These are phyloP conservation scores for Colletotrichum liaoningense DNA, from an alignment of 2,329 filamentous ascomycete species.

Conservation along the genomic window DNA sequence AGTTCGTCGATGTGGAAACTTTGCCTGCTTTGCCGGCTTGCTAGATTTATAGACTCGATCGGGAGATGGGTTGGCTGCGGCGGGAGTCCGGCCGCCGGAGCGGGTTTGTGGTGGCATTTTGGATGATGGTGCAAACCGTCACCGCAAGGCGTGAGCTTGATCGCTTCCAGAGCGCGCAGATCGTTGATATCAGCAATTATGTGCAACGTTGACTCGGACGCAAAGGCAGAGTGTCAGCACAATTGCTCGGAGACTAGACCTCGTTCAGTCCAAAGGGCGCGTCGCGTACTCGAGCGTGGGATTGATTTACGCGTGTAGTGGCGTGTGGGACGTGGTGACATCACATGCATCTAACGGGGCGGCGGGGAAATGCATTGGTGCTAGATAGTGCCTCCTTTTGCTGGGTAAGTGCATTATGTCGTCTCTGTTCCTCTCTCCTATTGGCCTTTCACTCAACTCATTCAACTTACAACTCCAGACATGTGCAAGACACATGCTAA, in stretches of 20 bases:
- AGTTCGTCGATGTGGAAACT: slow-evolving; percentile 50
- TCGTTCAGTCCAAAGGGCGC: slow-evolving; percentile 21
- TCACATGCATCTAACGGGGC: slow-evolving; percentile 30
- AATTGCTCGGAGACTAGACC: slow-evolving; percentile 15
- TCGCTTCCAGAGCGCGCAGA: neutral
- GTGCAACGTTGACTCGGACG: neutral
- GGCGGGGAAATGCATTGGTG: neutral
- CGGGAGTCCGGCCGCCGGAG: slow-evolving; percentile 46
- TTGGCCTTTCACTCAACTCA: too few species aligned
- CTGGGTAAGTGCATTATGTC: neutral
- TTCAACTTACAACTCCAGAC: neutral
- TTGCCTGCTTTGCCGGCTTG: slow-evolving; percentile 50
- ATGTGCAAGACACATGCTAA: neutral
- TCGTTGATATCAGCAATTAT: neutral
- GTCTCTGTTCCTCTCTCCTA: neutral
- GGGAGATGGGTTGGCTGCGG: slow-evolving; percentile 38
- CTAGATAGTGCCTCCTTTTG: neutral
- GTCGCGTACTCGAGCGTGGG: slow-evolving; percentile 23
- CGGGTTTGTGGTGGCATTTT: slow-evolving; percentile 52
- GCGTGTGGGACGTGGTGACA: slow-evolving; percentile 19
- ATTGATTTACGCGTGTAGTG: slow-evolving; percentile 31
- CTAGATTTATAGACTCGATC: slow-evolving; percentile 52
- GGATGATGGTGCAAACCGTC: neutral
- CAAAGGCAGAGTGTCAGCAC: neutral
- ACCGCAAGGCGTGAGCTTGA: neutral